Evolutionary conservation across 257 asterid species (phyloP), one percentile per base, ranked within the genome.

Genomic region (Agastache rugosa): DNA sequence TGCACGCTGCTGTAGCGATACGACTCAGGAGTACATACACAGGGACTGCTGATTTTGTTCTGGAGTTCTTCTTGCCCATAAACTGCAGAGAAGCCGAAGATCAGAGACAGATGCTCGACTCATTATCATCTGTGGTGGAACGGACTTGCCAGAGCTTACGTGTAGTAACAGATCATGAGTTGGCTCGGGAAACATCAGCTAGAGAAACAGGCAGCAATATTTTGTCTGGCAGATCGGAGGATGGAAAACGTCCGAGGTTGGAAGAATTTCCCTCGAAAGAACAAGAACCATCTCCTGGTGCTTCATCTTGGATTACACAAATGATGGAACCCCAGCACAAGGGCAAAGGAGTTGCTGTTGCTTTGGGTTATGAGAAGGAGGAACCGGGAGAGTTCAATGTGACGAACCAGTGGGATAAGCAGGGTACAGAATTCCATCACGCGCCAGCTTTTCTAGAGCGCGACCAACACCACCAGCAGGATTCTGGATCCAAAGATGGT

Each of bases 1-100:
- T 91, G 71, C 79, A 85, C 27, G 88, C 90, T 14, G 86, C 93
- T 71, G 93, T 87, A 8, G 97, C 97, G 3, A 86, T 91, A 83
- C 96, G 96, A 11, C 87, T 91, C 74, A 84, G 93, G 69, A 87
- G 97, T 54, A 79, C 87, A 12, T 70, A 79, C 67, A 87, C 90
- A 0, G 92, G 85, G 45, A 73, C 76, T 5, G 88, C 87, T 74
- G 97, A 91, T 78, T 91, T 87, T 61, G 97, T 91, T 69, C 66
- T 91, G 37, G 97, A 91, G 84, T 87, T 91, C 66, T 91, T 91
- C 87, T 73, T 91, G 79, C 97, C 97, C 2, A 72, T 78, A 50
- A 71, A 87, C 69, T 89, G 96, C 83, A 89, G 55, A 76, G 84
- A 73, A 59, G 70, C 77, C 11, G 86, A 83, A 59, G 86, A 79